A percentile compares a stretch with the other conserved stretches of the same genome.
Evolutionary conservation across 805 yeast genomes (phyloP).

Genomic region (Alloascoidea hylecoeti): DNA sequence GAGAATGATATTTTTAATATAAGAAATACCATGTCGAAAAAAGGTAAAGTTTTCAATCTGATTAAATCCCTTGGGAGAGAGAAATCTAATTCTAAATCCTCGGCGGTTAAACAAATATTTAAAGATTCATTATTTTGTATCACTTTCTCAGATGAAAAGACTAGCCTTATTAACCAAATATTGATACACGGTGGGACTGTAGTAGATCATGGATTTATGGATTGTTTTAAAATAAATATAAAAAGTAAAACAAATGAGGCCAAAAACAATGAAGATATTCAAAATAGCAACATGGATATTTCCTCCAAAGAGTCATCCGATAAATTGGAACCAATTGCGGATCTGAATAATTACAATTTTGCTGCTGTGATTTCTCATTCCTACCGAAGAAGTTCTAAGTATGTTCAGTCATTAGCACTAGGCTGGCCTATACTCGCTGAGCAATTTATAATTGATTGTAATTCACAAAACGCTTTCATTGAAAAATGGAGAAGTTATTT

Average conservation of each 20-base stretch:
- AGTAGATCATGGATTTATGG: neutral
- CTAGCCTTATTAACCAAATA: neutral
- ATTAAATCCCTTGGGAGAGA: neutral
- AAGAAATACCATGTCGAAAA: neutral
- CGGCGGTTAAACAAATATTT: neutral
- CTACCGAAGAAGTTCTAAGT: slow-evolving; percentile 54
- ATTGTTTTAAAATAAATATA: neutral
- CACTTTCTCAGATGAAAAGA: neutral
- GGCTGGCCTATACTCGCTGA: slow-evolving; percentile 66
- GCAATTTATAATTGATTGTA: slow-evolving; percentile 32
- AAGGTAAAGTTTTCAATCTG: neutral
- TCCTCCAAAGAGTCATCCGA: neutral
- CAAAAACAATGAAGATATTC: neutral
- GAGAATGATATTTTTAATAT: neutral
- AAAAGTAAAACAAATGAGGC: neutral
- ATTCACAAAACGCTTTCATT: slow-evolving; percentile 14
- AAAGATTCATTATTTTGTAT: neutral
- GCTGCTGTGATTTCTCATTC: slow-evolving; percentile 44
- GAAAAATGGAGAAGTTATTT: slow-evolving; percentile 31
- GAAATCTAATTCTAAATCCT: neutral
- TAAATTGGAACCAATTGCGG: neutral
- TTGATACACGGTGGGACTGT: neutral
- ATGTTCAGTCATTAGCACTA: slow-evolving; percentile 52
- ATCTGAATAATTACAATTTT: slow-evolving; percentile 22
- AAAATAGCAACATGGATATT: neutral